Evolutionary conservation across 225 moss, liverwort and hornwort genomes (phyloP).

Genomic region (Straminergon stramineum): DNA sequence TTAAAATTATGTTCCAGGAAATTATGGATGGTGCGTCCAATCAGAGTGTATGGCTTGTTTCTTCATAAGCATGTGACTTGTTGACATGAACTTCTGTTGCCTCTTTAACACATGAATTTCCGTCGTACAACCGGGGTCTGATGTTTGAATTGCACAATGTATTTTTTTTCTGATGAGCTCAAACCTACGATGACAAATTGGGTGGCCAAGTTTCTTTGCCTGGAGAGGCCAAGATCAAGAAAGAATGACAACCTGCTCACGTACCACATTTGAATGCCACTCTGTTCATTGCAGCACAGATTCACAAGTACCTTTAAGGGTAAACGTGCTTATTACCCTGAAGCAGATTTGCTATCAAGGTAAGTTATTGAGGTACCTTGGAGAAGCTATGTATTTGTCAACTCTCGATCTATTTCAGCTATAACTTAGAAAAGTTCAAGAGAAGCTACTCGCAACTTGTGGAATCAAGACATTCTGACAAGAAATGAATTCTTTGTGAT

Average conservation of each 20-base stretch:
- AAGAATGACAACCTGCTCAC: not conserved
- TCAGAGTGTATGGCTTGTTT: not conserved
- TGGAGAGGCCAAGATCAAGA: not conserved
- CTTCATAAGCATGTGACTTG: not conserved
- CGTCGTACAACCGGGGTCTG: not conserved
- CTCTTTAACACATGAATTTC: not conserved
- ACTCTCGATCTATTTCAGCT: accelerated
- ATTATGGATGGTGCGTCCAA: not conserved
- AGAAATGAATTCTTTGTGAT: not conserved
- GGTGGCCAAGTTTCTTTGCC: not conserved
- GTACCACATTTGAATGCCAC: not conserved
- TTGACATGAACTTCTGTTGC: not conserved
- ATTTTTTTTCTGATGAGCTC: not conserved
- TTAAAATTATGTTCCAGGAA: not conserved
- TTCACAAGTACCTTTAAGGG: not conserved
- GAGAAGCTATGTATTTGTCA: not conserved
- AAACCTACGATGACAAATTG: not conserved
- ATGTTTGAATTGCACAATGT: not conserved
- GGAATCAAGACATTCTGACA: not conserved
- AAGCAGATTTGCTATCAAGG: not conserved
- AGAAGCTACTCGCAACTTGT: not conserved
- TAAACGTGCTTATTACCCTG: not conserved
- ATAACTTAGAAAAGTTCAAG: not conserved
- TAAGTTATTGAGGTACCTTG: not conserved
- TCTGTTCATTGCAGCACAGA: not conserved